Evolutionary conservation across 148 eudicot species (phyloP).

Genomic region (Dianthus caryophyllus): DNA sequence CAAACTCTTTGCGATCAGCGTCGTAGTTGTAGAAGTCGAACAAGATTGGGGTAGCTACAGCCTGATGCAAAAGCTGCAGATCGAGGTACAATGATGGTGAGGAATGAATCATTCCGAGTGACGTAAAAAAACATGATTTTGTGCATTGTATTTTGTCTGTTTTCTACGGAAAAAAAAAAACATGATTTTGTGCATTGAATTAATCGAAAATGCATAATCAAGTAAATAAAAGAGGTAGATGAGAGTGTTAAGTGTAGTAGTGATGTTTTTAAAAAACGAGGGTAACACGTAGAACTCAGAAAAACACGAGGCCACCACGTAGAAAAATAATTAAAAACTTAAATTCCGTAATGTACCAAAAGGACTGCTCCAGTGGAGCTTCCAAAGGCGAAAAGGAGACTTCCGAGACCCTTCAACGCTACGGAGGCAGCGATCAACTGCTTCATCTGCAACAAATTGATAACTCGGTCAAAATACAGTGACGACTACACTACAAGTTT

Average conservation of each 20-base stretch:
- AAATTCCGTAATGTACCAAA: conserved; percentile 39
- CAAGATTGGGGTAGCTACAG: conserved; percentile 65
- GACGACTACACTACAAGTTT: background rate
- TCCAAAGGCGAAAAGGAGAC: conserved; percentile 73
- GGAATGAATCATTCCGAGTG: background rate
- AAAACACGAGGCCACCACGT: no score
- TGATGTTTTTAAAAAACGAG: no score
- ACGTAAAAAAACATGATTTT: background rate
- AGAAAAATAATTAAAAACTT: no score
- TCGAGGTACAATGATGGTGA: background rate
- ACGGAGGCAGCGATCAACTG: conserved; percentile 61
- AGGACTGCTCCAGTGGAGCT: conserved; percentile 78
- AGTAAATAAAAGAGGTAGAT: no score
- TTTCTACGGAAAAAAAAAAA: no score
- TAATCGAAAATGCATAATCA: no score
- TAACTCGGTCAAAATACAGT: background rate
- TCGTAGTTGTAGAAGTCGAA: conserved; percentile 94
- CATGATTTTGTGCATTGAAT: no score
- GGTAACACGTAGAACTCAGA: no score
- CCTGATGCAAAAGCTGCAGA: conserved; percentile 69
- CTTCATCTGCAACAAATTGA: conserved; percentile 45
- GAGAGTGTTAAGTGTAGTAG: no score
- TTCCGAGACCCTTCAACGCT: conserved; percentile 67
- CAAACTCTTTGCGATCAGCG: conserved; percentile 57
- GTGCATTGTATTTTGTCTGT: no score